Conservation (phyloP, 2,329 filamentous ascomycete genomes). For the Hypomyces perniciosus region DNA sequence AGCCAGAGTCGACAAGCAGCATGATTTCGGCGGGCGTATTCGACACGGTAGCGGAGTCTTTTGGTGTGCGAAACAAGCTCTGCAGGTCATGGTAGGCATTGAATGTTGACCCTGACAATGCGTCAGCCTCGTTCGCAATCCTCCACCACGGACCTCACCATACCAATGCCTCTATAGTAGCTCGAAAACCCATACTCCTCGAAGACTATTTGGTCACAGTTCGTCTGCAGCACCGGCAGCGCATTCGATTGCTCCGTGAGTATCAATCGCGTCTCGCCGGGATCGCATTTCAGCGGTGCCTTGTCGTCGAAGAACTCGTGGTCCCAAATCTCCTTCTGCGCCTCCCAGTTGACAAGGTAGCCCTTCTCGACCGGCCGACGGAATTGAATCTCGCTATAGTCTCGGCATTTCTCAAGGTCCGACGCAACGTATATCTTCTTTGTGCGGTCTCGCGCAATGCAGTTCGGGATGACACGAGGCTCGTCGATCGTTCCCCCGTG, state of each 20-base stretch:
- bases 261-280: conserved; percentile 74
- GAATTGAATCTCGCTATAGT: conserved; percentile 85
- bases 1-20: conserved; percentile 86
- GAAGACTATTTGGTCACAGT: conserved; percentile 95
- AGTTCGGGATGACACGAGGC: conserved; percentile 80
- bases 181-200: conserved; percentile 92
- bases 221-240: conserved; percentile 72
- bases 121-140: background rate
- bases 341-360: conserved; percentile 94
- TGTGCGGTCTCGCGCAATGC: conserved; percentile 76
- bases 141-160: conserved; percentile 13
- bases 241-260: conserved; percentile 83
- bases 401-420: conserved; percentile 70
- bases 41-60: conserved; percentile 35
- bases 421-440: conserved; percentile 73
- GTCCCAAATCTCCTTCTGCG: conserved; percentile 93
- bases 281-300: conserved; percentile 64
- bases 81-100: conserved; percentile 80
- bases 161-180: conserved; percentile 71
- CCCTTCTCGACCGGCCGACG: conserved; percentile 89
- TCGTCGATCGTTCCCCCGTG: conserved; percentile 37
- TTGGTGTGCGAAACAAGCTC: conserved; percentile 57
- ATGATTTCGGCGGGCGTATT: conserved; percentile 66
- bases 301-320: conserved; percentile 71
- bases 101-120: conserved; percentile 56